Evolutionary conservation across 176 grass and related monocot genomes (phyloP), one percentile per base, ranked within the genome.

Genomic region (Poa pratensis): DNA sequence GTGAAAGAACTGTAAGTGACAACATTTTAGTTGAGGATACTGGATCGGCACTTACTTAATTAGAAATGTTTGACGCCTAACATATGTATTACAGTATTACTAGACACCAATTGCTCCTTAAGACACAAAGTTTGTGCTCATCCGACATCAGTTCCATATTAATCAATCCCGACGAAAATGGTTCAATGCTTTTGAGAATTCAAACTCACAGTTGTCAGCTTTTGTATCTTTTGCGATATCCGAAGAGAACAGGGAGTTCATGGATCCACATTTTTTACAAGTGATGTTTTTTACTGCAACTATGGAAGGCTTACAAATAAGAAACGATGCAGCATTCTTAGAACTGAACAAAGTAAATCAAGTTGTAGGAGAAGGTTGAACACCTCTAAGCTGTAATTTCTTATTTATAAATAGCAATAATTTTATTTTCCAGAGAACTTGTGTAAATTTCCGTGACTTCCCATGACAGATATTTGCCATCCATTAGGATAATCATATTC

Each of bases 1-100:
- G 53, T 75, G 50, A 77, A n/a, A 70, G 49, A 80, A 51, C 58
- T 46, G 39, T 19, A 80, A 64, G 49, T 76, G 49, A 6, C 49
- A 76, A 65, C 71, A 82, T 60, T 83, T 78, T 87, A 53, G 20
- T n/a, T 13, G 19, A 18, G 62, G 49, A 40, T 46, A 76, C 55
- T 59, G 7, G 17, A 87, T 46, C 32, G 80, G 26, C 55, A 54
- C 37, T 67, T 48, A 74, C 60, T 66, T 48, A 70, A 23, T 71
- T 27, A 28, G 53, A 88, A 30, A 8, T 26, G 32, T 88, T 71
- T 52, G 9, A 30, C 16, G 49, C 8, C 9, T 75, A 24, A 24
- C 67, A 70, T 70, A 11, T 23, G 17, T 61, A 27, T 13, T 54
- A 22, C 19, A 11, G 17, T 61, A 27, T 13, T 54, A 22, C 19